These are phyloP conservation scores for Gaeumannomyces tritici DNA, from an alignment of 2,329 filamentous ascomycete genomes.

Conservation along the genomic window DNA sequence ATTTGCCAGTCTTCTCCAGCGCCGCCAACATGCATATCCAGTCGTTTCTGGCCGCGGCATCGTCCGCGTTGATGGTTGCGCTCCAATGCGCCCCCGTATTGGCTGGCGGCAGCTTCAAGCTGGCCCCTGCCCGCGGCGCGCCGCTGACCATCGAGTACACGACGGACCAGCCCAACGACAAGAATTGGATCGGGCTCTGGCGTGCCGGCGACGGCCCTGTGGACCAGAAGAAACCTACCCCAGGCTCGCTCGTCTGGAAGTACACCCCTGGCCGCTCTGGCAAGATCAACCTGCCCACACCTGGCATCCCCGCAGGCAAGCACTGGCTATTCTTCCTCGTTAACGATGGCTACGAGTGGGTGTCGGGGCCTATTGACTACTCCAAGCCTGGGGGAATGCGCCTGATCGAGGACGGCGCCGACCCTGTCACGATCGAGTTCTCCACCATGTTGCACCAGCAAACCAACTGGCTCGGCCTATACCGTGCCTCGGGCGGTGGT, in stretches of 20 bases:
- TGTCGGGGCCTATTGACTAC: conserved; percentile 19
- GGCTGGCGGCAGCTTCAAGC: neutral
- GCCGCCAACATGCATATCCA: neutral
- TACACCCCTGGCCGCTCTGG: conserved; percentile 20
- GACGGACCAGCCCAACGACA: conserved; percentile 13
- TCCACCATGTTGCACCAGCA: conserved; percentile 8
- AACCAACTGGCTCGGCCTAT: conserved; percentile 29
- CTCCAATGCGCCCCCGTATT: neutral
- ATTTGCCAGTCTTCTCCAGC: neutral
- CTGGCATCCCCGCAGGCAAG: conserved; percentile 16
- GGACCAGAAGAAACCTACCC: conserved; percentile 17
- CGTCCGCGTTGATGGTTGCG: neutral
- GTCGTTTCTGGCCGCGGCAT: too few species aligned
- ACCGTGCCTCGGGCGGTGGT: conserved; percentile 20
- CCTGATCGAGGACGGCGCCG: neutral
- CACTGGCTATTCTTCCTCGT: conserved; percentile 28
- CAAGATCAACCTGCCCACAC: conserved; percentile 8
- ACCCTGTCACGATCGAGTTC: neutral
- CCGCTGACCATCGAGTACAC: conserved; percentile 23
- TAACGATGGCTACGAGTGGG: conserved; percentile 23
- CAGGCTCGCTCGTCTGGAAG: conserved; percentile 22
- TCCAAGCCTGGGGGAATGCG: neutral
- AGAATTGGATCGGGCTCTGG: conserved; percentile 30
- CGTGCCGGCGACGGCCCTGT: conserved; percentile 22
- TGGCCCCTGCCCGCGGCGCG: neutral